Evolutionary conservation across 2,329 filamentous ascomycete genomes (phyloP), one percentile per base, ranked within the genome.

Genomic region (Fusarium napiforme): DNA sequence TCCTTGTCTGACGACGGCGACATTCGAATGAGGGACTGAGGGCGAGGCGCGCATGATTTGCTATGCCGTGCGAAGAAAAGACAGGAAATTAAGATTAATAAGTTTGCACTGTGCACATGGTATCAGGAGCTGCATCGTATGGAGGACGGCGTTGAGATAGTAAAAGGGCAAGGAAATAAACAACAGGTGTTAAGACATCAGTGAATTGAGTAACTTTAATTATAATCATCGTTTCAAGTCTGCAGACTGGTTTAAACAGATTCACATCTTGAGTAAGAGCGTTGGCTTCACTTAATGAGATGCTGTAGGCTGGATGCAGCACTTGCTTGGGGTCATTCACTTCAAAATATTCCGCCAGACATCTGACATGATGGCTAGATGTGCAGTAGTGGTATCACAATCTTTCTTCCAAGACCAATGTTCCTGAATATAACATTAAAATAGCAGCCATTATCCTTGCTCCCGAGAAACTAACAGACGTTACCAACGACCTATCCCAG

Each of bases 401-500:
- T 68, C 32, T 28, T 59, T 55, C 23, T 60, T 46, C 26, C 30
- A 46, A 42, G 46, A 49, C 57, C 43, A 37, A 42, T 49, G 40
- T 69, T 47, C 62, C 52, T 46, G 42, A 36, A 52, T 45, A 58
- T 39, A 40, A 56, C 36, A 69, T 57, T 57, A 32, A 59, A 46
- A 56, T 36, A 47, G 26, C 49, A 72, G 39, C 60, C 60, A 30
- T 72, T 45, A 64, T 52, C 60, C 68, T 59, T 69, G 56, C 47
- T 61, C 65, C 45, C 50, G 21, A 49, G 56, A 68, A 72, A 70
- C 43, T 49, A 64, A 64, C 53, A 50, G 45, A 58, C 59, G 62
- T 58, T 59, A 64, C 60, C 56, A 69, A 69, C 67, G 60, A 65
- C 55, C 63, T 60, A 67, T 56, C 61, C 65, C 56, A 69, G 63